Conservation (phyloP, 129 eudicot species). For the Pulicaria dysenterica region DNA sequence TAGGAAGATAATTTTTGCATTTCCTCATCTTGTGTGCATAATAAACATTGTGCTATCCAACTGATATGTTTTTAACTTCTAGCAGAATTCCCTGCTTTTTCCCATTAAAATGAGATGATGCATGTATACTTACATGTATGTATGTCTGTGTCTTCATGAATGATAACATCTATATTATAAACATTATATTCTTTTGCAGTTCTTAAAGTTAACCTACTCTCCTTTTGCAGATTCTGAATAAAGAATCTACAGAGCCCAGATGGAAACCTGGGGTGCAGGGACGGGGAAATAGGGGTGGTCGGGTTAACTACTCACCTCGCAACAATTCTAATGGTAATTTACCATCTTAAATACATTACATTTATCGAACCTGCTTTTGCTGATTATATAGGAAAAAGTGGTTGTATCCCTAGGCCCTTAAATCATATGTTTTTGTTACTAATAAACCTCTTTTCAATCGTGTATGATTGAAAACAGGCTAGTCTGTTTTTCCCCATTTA, state of each 20-base stretch:
- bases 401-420: not conserved
- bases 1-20: not conserved
- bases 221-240: slow-evolving; percentile 48
- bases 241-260: slow-evolving; percentile 57
- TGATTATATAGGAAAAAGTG: not conserved
- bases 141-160: too few species aligned
- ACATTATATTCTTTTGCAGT: not conserved
- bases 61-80: not conserved
- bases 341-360: not conserved
- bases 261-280: slow-evolving; percentile 73
- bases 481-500: slow-evolving; percentile 5
- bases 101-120: too few species aligned
- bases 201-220: not conserved
- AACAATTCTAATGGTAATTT: slow-evolving; percentile 47
- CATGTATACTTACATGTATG: too few species aligned
- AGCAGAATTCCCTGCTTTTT: not conserved
- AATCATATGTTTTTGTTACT: not conserved
- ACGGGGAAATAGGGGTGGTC: slow-evolving; percentile 56
- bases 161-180: too few species aligned
- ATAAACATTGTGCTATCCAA: slow-evolving; percentile 2
- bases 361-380: not conserved
- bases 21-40: not conserved
- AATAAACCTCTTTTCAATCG: too few species aligned
- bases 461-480: too few species aligned
- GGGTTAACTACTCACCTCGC: slow-evolving; percentile 54